Conservation (phyloP, 192 early-diverging fungal species). For the Umbelopsis ramanniana region DNA sequence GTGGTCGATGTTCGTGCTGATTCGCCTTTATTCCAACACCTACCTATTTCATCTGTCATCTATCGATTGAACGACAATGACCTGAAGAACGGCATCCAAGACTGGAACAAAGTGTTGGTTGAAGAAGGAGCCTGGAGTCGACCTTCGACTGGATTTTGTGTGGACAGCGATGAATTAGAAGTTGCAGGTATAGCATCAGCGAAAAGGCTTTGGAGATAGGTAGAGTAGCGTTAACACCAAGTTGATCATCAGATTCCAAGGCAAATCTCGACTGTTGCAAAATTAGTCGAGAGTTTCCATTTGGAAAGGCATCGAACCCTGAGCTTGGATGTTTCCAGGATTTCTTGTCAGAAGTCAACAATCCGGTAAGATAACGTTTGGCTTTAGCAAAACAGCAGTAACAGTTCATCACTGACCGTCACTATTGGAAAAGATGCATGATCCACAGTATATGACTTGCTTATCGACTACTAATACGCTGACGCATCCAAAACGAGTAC, state of each 20-base stretch:
- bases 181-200: slow-evolving; percentile 31
- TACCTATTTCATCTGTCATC: slow-evolving; percentile 44
- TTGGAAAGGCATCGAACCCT: slow-evolving; percentile 53
- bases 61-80: slow-evolving; percentile 39
- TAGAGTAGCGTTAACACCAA: not conserved
- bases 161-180: slow-evolving; percentile 31
- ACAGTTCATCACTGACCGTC: not conserved
- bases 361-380: not conserved
- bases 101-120: slow-evolving; percentile 54
- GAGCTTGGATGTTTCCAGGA: slow-evolving; percentile 56
- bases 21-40: slow-evolving; percentile 53
- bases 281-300: slow-evolving; percentile 52
- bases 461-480: slow-evolving; percentile 49
- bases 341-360: not conserved
- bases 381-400: not conserved
- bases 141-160: slow-evolving; percentile 51
- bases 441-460: slow-evolving; percentile 24
- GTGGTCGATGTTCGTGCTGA: slow-evolving; percentile 55
- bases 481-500: slow-evolving; percentile 24
- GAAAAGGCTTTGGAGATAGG: not conserved
- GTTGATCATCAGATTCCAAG: not conserved
- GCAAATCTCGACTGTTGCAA: slow-evolving; percentile 59
- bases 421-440: not conserved
- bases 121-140: slow-evolving; percentile 27
- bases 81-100: slow-evolving; percentile 39